These are phyloP conservation scores for Botrytis byssoidea DNA, from an alignment of 2,329 filamentous ascomycete genomes.

Conservation along the genomic window DNA sequence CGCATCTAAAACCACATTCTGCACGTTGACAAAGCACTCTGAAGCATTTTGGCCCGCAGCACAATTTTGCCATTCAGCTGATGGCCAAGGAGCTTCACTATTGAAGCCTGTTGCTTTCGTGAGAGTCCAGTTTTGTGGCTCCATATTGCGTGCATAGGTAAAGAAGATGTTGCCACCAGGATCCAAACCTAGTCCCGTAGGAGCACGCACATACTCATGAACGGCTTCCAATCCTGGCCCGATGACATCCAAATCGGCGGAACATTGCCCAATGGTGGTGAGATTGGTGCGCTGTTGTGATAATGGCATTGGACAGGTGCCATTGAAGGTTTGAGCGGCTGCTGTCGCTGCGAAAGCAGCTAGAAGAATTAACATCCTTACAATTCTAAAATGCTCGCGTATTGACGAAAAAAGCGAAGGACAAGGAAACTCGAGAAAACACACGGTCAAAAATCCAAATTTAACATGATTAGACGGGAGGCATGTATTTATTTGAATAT, in stretches of 20 bases:
- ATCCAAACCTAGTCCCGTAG: neutral
- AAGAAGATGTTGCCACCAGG: conserved; percentile 2
- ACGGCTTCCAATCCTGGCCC: neutral
- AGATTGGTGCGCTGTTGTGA: neutral
- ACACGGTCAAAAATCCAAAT: neutral
- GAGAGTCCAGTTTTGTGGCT: conserved; percentile 4
- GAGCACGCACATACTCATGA: neutral
- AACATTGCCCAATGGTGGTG: neutral
- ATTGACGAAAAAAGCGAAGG: neutral
- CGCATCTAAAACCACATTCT: conserved; percentile 3
- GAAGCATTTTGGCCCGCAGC: conserved; percentile 2
- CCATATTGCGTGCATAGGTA: conserved; percentile 5
- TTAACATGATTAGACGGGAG: neutral
- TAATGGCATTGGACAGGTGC: neutral
- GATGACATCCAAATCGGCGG: conserved; percentile 7
- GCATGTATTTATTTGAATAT: neutral
- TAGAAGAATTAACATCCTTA: neutral
- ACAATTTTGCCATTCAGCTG: conserved; percentile 8
- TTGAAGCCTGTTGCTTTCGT: neutral
- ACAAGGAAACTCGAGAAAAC: neutral
- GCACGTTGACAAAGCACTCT: neutral
- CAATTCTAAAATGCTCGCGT: neutral
- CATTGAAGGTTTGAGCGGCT: neutral
- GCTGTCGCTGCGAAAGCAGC: neutral
- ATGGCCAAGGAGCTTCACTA: conserved; percentile 7